phyloP scores from a whole-genome alignment of 495 filamentous ascomycete genomes.

The Talaromyces adpressus region DNA sequence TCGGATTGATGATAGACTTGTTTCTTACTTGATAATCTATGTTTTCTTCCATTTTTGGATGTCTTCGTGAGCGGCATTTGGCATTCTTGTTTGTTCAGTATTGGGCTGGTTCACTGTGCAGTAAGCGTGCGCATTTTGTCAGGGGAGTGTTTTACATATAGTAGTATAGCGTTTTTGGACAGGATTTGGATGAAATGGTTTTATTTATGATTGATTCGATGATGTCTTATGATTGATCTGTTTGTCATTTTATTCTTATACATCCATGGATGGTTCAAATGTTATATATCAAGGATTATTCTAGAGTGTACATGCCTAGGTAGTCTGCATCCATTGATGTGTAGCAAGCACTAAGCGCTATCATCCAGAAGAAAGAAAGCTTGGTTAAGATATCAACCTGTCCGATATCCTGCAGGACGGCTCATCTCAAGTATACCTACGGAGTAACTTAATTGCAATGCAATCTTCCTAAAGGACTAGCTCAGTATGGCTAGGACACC shows the following conservation, averaged over 20 bases:
- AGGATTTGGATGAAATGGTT: not conserved
- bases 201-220: no score
- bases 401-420: not conserved
- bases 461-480: not conserved
- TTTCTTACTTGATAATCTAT: not conserved
- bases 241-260: no score
- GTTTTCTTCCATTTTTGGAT: not conserved
- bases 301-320: no score
- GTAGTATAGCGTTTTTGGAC: not conserved
- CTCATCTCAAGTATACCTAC: no score
- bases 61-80: not conserved
- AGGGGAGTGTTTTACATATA: not conserved
- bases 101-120: not conserved
- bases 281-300: no score
- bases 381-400: no score
- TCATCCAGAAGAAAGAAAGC: no score
- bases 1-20: not conserved
- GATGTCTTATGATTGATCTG: no score
- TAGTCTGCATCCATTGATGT: no score
- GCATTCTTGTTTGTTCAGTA: not conserved
- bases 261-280: no score
- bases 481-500: not conserved
- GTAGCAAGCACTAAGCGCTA: no score
- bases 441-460: no score
- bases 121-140: not conserved